Base-by-base conservation (phyloP, 176 grass and related monocot species). In the Pontederia crassipes region DNA sequence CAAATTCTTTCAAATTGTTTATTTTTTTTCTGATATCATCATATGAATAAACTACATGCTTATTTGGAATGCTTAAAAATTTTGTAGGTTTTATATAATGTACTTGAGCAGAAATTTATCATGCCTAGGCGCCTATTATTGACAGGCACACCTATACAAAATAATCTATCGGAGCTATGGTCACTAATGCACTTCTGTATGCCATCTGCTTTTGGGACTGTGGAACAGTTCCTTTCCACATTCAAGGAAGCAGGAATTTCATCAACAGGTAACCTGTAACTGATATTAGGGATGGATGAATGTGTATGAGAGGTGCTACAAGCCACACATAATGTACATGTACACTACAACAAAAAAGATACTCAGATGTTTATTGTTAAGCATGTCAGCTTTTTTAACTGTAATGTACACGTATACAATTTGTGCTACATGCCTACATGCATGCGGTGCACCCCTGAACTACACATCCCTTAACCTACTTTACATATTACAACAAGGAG, bases 91-190 rank as follows among this genome's bases (percentile, higher is more conserved):
- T 71, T 90, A 20, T 97, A 97, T 67, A 97, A 85, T 65, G 81
- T 97, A 49, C 92, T 97, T 53, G 73, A 85, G 57, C 77, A 85
- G 69, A 69, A 57, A 11, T 97, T 85, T 82, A 76, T 96, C 69
- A 97, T 97, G 72, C 87, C 78, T 69, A 97, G 92, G 65, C 52
- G 73, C 28, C 75, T 96, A 32, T 73, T 96, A 80, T 62, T 96
- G 58, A 96, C 91, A 28, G 91, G 91, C 59, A 96, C 91, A 58
- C 91, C 91, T 45, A 85, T 96, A 52, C 91, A 96, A 85, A 88
- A 96, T 64, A 90, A 85, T 59, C 80, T 96, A 67, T 79, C 83
- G 48, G 92, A 96, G 67, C 72, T 96, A 66, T 96, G 92, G 92
- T 86, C 92, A 1, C 73, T 96, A 65, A 82, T 90, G 83, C 92